Evolutionary conservation across 169 alveolate genomes (phyloP), one percentile per base, ranked within the genome.

Genomic region (Hammondia hammondi): DNA sequence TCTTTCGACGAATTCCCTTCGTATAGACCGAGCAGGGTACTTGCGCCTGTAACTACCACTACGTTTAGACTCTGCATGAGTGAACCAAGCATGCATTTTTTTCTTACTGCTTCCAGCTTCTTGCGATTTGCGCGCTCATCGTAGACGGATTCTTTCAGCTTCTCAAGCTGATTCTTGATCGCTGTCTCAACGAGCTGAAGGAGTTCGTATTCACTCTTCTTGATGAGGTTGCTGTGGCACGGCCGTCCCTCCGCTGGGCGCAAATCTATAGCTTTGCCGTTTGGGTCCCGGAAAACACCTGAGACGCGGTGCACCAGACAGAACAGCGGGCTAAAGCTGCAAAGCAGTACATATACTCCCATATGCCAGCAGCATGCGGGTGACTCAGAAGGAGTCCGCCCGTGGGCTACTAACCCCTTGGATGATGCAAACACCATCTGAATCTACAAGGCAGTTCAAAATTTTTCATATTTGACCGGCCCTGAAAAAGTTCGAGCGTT

Each of bases 191-290:
- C 90, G 7, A 97, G 88, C 85, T 95, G 91, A 67, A 94, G 87
- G 39, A 98, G 94, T 91, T 97, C 95, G 29, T 57, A 43, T 87
- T 96, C 97, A 48, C 94, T 95, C 95, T 94, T 94, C 91, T 97
- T 96, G 61, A 92, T 96, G 46, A 97, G 93, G 93, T 96, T 97
- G 84, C 96, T 96, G 96, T 97, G 97, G 85, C 98, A 96, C 37
- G 99, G 99, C 9, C 98, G 97, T 24, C 94, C 94, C 88, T 98
- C 98, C 48, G 88, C 85, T 19, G 99, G 99, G 71, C 99, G 97
- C 71, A 98, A 89, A 94, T 98, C 99, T 93, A 96, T 97, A 45
- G 97, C 96, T 43, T 88, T 95, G 21, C 99, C 99, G 45, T 96
- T 77, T 10, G 97, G 96, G 95, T 98, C 98, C 71, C 97, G 93